Evolutionary conservation across 371 early-diverging fungal species (phyloP).

Genomic region (Rhizopus stolonifer): DNA sequence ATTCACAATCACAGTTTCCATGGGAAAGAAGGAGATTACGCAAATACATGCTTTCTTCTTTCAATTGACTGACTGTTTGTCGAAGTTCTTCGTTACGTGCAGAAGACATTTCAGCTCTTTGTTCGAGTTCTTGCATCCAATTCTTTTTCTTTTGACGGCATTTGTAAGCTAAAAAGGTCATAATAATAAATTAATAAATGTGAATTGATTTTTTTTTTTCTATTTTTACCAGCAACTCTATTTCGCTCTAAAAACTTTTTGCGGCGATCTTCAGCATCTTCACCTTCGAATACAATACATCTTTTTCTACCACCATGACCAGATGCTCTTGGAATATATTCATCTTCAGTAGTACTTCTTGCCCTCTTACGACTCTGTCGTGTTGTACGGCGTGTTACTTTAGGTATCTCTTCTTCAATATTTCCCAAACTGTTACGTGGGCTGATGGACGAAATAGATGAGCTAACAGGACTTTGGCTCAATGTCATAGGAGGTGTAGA

Average conservation of each 20-base stretch:
- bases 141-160: conserved; percentile 80
- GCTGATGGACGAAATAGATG: conserved; percentile 2
- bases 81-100: conserved; percentile 60
- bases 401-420: neutral
- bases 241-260: conserved; percentile 64
- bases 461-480: conserved; percentile 19
- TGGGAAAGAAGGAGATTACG: conserved; percentile 65
- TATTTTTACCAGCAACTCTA: conserved; percentile 56
- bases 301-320: conserved; percentile 27
- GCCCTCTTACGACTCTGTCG: neutral
- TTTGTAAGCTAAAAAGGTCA: conserved; percentile 55
- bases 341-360: too few species aligned
- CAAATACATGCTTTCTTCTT: conserved; percentile 67
- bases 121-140: conserved; percentile 69
- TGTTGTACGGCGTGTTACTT: neutral
- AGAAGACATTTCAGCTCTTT: conserved; percentile 50
- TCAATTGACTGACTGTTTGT: conserved; percentile 50
- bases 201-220: neutral
- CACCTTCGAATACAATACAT: conserved; percentile 37
- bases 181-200: neutral
- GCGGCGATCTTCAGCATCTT: conserved; percentile 35
- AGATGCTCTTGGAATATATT: conserved; percentile 1
- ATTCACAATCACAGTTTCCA: conserved; percentile 55
- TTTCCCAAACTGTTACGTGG: neutral
- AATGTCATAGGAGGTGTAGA: conserved; percentile 23